These are phyloP conservation scores for Solanum piurae DNA, from an alignment of 257 asterid genomes.

Conservation along the genomic window DNA sequence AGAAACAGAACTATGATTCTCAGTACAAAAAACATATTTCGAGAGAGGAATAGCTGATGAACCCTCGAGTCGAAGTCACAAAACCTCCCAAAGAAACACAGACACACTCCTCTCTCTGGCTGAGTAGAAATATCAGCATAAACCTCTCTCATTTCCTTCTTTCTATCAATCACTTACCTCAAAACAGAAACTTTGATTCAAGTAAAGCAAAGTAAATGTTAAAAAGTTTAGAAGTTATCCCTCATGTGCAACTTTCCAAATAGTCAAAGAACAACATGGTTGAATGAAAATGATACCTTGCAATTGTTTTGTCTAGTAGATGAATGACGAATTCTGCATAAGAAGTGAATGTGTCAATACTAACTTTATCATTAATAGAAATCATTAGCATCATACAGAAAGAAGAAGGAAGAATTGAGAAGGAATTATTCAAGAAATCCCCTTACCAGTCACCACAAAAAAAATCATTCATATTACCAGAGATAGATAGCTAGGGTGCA, in stretches of 20 bases:
- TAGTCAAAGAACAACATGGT: not conserved
- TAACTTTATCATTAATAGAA: not conserved
- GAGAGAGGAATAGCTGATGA: not conserved
- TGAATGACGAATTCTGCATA: slow-evolving; percentile 73
- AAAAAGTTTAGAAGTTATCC: not conserved
- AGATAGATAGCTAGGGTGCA: not conserved
- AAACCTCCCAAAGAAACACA: not conserved
- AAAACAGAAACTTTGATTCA: not conserved
- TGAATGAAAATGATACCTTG: slow-evolving; percentile 39
- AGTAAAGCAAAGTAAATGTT: not conserved
- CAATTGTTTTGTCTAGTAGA: slow-evolving; percentile 67
- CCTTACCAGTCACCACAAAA: not conserved
- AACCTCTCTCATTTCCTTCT: not conserved
- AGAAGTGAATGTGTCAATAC: not conserved
- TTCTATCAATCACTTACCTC: not conserved
- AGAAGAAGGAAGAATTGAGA: not conserved
- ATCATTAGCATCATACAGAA: not conserved
- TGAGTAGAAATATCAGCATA: not conserved
- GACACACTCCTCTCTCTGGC: no score
- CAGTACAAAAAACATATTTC: not conserved
- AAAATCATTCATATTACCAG: not conserved
- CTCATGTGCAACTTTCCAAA: not conserved
- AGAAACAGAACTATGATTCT: not conserved
- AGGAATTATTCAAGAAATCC: not conserved
- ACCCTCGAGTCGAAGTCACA: not conserved